Base-by-base conservation (phyloP, 148 eudicot genomes). In the Vaccinium vitisidaea region DNA sequence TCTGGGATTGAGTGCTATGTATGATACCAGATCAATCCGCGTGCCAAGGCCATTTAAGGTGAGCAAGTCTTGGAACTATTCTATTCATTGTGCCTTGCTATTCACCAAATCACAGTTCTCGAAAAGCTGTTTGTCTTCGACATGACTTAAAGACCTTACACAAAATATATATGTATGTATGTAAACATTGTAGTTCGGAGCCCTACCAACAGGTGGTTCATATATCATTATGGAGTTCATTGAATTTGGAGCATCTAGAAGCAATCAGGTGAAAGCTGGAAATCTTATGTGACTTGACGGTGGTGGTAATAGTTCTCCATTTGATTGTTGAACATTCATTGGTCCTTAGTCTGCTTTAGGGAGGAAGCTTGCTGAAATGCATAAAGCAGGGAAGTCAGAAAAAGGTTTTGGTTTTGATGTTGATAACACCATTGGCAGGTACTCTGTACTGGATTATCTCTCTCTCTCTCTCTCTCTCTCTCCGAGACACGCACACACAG, bases 401-500 rank as follows among this genome's bases (percentile, higher is more conserved):
- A 97, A 94, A 55, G 99, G 98, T 81, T 97, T 90, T 84, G 99
- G 99, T 59, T 95, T 97, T 84, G 92, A 94, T 75, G 96, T 95
- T 82, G 93, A 93, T 70, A 97, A 97, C 79, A 97, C 99, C 63
- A 97, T 97, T 86, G 99, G 99, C 84, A 97, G 99, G 99, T 94
- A 92, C n/a, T 4, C 43, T 39, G 55, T 82, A 82, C 50, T 61
- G 36, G 79, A 49, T n/a, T 19, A 23, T 18, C 56, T 15, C 53
- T 23, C 4, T 80, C 56, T 18, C 56, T 15, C 53, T 23, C 3
- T 80, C 56, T 30, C 13, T 48, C 39, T 46, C 32, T 30, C 50
- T 55, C 82, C 6, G 52, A 9, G 14, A 18, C 83, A 25, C 39
- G 13, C 82, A 9, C 13, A 36, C 27, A 74, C 83, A 10, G 39